phyloP scores from a whole-genome alignment of 345 rosid genomes.

The Trapa incisa region DNA sequence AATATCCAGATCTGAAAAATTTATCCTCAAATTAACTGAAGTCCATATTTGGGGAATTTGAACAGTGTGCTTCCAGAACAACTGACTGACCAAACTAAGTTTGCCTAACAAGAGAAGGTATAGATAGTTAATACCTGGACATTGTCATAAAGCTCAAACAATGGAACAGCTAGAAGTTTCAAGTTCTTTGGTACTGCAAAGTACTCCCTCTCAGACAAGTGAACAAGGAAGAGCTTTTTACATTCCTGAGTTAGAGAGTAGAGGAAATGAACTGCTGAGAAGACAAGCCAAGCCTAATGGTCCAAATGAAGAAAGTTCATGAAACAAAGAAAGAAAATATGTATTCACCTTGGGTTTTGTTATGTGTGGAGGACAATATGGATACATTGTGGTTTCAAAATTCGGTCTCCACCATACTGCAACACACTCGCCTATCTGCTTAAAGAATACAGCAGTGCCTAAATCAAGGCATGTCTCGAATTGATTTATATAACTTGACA shows the following conservation, averaged over 20 bases:
- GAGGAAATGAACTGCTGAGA: background rate
- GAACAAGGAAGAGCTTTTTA: conserved; percentile 87
- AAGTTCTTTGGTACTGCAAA: conserved; percentile 94
- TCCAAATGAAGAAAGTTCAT: background rate
- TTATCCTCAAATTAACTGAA: too few relatives aligned
- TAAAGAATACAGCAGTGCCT: background rate
- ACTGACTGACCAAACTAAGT: too few relatives aligned
- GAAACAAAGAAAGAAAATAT: background rate
- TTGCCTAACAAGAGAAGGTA: too few relatives aligned
- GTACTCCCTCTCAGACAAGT: conserved; percentile 92
- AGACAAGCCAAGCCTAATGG: too few relatives aligned
- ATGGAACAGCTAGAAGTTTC: conserved; percentile 90
- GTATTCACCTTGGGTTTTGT: conserved; percentile 76
- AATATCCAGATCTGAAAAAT: too few relatives aligned
- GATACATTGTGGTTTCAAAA: conserved; percentile 94
- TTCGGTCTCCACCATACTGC: conserved; percentile 99
- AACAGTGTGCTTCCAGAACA: too few relatives aligned
- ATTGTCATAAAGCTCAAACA: conserved; percentile 94
- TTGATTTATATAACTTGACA: too few relatives aligned
- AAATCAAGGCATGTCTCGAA: too few relatives aligned
- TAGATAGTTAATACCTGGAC: conserved; percentile 44
- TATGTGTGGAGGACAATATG: conserved; percentile 95
- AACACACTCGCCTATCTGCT: conserved; percentile 89
- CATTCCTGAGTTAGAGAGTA: conserved; percentile 58
- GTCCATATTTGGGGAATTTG: too few relatives aligned